Conservation (phyloP, 352 stramenopile species). For the Phytophthora ramorum region DNA sequence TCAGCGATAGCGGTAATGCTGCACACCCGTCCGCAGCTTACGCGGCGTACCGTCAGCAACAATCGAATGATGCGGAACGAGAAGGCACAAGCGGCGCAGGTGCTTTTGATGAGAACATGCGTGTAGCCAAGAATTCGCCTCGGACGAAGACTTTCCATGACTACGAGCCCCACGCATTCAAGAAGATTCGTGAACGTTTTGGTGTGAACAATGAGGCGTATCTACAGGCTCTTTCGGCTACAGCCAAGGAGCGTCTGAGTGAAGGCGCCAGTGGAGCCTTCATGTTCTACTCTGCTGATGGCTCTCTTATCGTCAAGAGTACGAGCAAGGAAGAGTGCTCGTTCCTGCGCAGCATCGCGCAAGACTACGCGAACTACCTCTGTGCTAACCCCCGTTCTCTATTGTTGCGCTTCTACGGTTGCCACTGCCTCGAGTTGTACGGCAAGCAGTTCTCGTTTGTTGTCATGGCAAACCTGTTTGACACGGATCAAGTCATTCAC, state of each 20-base stretch:
- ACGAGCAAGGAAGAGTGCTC: slow-evolving; percentile 89
- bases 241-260: slow-evolving; percentile 87
- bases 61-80: slow-evolving; percentile 47
- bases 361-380: slow-evolving; percentile 90
- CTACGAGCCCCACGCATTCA: slow-evolving; percentile 90
- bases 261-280: slow-evolving; percentile 91
- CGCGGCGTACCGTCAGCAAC: slow-evolving; percentile 61
- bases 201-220: slow-evolving; percentile 89
- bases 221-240: slow-evolving; percentile 82
- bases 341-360: slow-evolving; percentile 87
- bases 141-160: slow-evolving; percentile 90
- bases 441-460: slow-evolving; percentile 93
- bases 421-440: slow-evolving; percentile 91
- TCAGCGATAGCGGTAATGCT: slow-evolving; percentile 33
- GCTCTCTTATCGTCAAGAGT: slow-evolving; percentile 92
- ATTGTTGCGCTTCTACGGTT: slow-evolving; percentile 92
- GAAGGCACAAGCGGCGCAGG: slow-evolving; percentile 35
- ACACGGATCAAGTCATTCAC: slow-evolving; percentile 89
- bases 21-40: slow-evolving; percentile 43
- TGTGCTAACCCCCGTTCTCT: slow-evolving; percentile 85
- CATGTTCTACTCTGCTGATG: slow-evolving; percentile 93
- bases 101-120: slow-evolving; percentile 78
- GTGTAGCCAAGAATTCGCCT: slow-evolving; percentile 72
- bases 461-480: slow-evolving; percentile 94
- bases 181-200: slow-evolving; percentile 88